Base-by-base conservation (phyloP, 768 basidiomycete species). In the Xanthoconium stramineum region DNA sequence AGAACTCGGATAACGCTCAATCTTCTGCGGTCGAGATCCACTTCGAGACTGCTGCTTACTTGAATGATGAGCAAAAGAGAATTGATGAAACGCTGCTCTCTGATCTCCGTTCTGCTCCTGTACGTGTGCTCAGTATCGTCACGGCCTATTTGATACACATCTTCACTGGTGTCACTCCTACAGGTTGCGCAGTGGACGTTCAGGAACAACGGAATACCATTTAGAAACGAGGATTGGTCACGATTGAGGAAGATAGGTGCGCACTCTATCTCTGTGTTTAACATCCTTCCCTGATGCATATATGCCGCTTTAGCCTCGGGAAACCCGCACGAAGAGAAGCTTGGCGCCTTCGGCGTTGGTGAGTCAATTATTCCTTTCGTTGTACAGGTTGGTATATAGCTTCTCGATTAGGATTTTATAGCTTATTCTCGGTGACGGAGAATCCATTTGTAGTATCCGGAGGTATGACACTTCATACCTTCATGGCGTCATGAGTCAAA, bases 1-100 rank as follows among this genome's bases (percentile, higher is more conserved):
- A 98, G 76, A 98, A 99, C 68, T 94, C 94, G 30, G 94, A 97
- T 68, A 95, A 97, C 72, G 94, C 90, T 3, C 86, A 81, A 44
- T 84, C 91, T 3, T 83, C 78, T 50, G 74, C 79, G 14, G 91
- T 86, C 3, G 88, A 95, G 71, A 89, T 95, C 43, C 82, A 77
- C 48, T 94, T 94, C 58, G 83, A 91, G 65, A 91, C 90, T 5
- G 74, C 82, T 63, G 65, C 61, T 19, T 82, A 72, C 62, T 47
- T 82, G 42, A 73, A 76, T 32, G 24, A 24, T 65, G 49, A 38
- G 48, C 57, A 51, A 52, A 46, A 6, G 33, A 30, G 28, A 58
- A 54, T 48, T 42, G 50, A 39, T 56, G 30, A 29, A 39, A 46
- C n/a, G 19, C 48, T 29, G 45, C 69, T 88, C 7, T 84, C 89